Evolutionary conservation across 2,329 filamentous ascomycete species (phyloP).

Genomic region (Trichoderma lentiforme): DNA sequence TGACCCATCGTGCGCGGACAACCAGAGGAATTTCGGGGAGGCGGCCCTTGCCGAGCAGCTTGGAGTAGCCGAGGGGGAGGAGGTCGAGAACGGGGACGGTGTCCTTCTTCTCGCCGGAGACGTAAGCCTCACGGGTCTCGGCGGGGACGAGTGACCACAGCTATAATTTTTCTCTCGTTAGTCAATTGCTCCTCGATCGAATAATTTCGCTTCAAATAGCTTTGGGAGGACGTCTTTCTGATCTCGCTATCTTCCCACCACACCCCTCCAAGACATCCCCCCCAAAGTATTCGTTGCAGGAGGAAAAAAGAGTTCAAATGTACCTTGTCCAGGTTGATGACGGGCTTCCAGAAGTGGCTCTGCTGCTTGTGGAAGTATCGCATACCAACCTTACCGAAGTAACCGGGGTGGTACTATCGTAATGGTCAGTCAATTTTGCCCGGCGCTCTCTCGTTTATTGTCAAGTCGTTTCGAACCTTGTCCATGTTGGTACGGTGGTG

Average conservation of each 20-base stretch:
- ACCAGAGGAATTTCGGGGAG: constrained; percentile 90
- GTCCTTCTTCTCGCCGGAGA: constrained; percentile 75
- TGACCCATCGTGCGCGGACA: constrained; percentile 92
- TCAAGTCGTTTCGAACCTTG: constrained; percentile 65
- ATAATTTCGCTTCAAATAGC: background rate
- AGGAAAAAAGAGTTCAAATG: constrained; percentile 22
- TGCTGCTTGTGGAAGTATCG: constrained; percentile 94
- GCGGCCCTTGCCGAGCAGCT: constrained; percentile 97
- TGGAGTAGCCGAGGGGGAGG: constrained; percentile 94
- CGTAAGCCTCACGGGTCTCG: constrained; percentile 91
- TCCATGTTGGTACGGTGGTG: constrained; percentile 63
- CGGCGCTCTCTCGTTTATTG: constrained; percentile 9
- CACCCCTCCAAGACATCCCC: background rate
- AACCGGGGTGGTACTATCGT: constrained; percentile 85
- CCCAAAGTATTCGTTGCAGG: constrained; percentile 8
- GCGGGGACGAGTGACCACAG: constrained; percentile 92
- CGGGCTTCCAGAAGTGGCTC: constrained; percentile 97
- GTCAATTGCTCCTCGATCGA: constrained; percentile 18
- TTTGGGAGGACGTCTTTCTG: background rate
- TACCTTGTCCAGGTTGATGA: constrained; percentile 99
- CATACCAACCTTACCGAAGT: constrained; percentile 98
- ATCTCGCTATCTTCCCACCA: background rate
- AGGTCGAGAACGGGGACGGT: constrained; percentile 98
- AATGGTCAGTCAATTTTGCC: constrained; percentile 28
- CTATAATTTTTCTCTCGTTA: constrained; percentile 45